Percentiles rank a stretch among this genome's conserved stretches.
These are phyloP conservation scores for Leishmania lainsoni DNA, from an alignment of 208 protist genomes.

Conservation along the genomic window DNA sequence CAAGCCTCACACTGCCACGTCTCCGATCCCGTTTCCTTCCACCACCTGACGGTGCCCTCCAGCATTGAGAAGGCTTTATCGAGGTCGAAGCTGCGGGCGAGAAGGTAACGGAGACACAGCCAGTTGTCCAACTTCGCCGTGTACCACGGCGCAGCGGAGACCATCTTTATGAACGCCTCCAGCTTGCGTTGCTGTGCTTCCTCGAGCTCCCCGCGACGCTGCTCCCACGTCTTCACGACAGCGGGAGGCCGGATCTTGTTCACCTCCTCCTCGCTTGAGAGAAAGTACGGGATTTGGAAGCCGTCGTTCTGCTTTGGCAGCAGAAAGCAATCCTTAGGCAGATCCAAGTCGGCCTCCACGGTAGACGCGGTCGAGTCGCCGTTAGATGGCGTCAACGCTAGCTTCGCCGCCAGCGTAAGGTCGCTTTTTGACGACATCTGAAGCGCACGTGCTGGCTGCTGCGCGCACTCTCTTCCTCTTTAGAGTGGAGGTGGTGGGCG, in stretches of 20 bases:
- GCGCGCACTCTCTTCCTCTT: not conserved
- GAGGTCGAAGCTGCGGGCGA: slow-evolving; percentile 66
- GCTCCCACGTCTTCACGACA: slow-evolving; percentile 78
- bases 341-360: slow-evolving; percentile 25
- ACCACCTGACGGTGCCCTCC: slow-evolving; percentile 72
- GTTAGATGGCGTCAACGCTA: not conserved
- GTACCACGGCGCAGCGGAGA: slow-evolving; percentile 62
- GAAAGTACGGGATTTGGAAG: slow-evolving; percentile 83
- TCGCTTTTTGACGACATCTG: not conserved
- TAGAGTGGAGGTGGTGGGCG: not conserved
- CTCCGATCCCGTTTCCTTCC: slow-evolving; percentile 55
- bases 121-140: slow-evolving; percentile 65
- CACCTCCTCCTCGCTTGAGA: slow-evolving; percentile 58
- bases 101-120: slow-evolving; percentile 71
- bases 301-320: slow-evolving; percentile 71
- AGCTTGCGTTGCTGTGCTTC: slow-evolving; percentile 42
- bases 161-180: slow-evolving; percentile 38
- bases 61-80: slow-evolving; percentile 74
- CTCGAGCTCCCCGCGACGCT: slow-evolving; percentile 63
- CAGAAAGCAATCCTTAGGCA: slow-evolving; percentile 71
- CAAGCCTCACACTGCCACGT: slow-evolving; percentile 63
- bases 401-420: too few relatives aligned
- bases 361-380: slow-evolving; percentile 3
- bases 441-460: not conserved
- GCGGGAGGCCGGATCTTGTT: slow-evolving; percentile 65